Evolutionary conservation across 495 filamentous ascomycete species (phyloP).

Genomic region (Aspergillus leporis): DNA sequence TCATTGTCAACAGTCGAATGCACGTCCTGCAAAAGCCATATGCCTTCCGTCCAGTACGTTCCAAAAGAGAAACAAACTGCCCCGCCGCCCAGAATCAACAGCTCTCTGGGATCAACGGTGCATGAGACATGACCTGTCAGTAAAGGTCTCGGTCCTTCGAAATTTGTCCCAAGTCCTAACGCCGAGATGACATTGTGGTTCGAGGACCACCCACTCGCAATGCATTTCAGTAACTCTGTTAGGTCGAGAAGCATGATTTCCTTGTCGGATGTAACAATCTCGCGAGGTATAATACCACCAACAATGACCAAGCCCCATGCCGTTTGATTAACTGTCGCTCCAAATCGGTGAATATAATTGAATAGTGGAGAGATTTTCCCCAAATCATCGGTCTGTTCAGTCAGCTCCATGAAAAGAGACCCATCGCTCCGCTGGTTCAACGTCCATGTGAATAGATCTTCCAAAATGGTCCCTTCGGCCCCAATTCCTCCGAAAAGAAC

Average conservation of each 20-base stretch:
- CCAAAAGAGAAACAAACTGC: constrained; percentile 91
- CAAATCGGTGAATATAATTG: constrained; percentile 29
- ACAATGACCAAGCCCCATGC: constrained; percentile 40
- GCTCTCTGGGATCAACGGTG: constrained; percentile 39
- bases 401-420: constrained; percentile 25
- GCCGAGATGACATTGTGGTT: constrained; percentile 19
- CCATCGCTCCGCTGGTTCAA: constrained; percentile 32
- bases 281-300: constrained; percentile 40
- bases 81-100: constrained; percentile 74
- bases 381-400: constrained; percentile 25
- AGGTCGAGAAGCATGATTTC: constrained; percentile 42
- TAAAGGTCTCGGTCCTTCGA: constrained; percentile 51
- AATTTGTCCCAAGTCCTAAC: constrained; percentile 24
- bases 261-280: constrained; percentile 28
- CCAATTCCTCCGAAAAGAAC: constrained; percentile 69
- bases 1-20: constrained; percentile 20
- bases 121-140: constrained; percentile 65
- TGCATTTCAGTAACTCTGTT: constrained; percentile 13
- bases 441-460: constrained; percentile 60
- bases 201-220: constrained; percentile 16
- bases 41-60: constrained; percentile 68
- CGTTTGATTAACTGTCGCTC: constrained; percentile 34
- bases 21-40: constrained; percentile 42
- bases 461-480: constrained; percentile 55
- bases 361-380: constrained; percentile 22